Evolutionary conservation across 1,139 yeast species (phyloP).

Genomic region (Suhomyces wounanorum): DNA sequence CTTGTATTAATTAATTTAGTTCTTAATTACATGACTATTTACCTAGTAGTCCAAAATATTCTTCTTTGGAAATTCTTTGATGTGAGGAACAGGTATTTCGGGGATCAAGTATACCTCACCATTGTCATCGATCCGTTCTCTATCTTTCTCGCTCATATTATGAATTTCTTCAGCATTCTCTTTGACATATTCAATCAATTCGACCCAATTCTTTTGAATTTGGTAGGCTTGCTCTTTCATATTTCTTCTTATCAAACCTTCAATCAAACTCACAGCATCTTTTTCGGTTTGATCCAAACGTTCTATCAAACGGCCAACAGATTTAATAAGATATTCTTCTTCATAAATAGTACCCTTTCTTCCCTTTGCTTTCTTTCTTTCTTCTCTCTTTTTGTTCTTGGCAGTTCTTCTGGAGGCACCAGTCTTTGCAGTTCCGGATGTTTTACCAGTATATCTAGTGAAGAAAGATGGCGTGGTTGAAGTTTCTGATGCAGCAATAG

Average conservation of each 20-base stretch:
- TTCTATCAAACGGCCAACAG: constrained; percentile 85
- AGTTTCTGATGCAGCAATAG: constrained; percentile 92
- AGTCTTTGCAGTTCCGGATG: constrained; percentile 93
- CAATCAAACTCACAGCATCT: constrained; percentile 74
- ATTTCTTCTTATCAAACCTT: constrained; percentile 71
- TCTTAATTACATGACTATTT: not conserved
- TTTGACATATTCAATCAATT: constrained; percentile 54
- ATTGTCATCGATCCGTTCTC: constrained; percentile 86
- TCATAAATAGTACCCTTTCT: constrained; percentile 97
- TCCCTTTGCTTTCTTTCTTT: constrained; percentile 93
- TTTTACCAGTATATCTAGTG: constrained; percentile 94
- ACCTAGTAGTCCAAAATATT: constrained; percentile 53
- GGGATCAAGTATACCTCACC: constrained; percentile 79
- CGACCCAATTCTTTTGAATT: constrained; percentile 69
- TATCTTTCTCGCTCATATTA: constrained; percentile 74
- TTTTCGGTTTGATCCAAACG: constrained; percentile 72
- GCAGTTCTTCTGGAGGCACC: constrained; percentile 93
- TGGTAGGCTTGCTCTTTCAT: constrained; percentile 82
- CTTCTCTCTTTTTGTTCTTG: constrained; percentile 91
- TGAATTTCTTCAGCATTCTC: constrained; percentile 74
- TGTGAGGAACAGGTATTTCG: constrained; percentile 67
- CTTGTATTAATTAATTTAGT: no score
- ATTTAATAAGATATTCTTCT: constrained; percentile 88
- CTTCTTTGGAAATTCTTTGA: constrained; percentile 59
- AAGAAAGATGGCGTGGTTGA: constrained; percentile 91